Base-by-base conservation (phyloP, 371 early-diverging fungal species). In the Actinomucor elegans region DNA sequence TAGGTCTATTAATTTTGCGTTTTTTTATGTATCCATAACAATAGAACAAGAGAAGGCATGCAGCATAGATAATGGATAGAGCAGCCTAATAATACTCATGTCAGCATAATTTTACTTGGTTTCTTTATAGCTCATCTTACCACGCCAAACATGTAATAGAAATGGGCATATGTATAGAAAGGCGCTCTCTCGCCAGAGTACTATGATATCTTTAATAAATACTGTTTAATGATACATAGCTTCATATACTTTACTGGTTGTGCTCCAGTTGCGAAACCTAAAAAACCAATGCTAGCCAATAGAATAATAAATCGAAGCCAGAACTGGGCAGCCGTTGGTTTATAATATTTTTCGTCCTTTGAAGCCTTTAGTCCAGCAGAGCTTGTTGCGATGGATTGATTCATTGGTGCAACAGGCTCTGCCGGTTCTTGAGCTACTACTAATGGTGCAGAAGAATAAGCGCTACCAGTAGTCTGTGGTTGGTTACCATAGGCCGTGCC, bases 221-320 rank as follows among this genome's bases (percentile, higher is more conserved):
- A 43, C 0, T 2, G 12, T 9, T 7, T 20, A 20, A 41, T 40
- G 7, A 36, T 11, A 41, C 11, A 27, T 27, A 49, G 21, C 8
- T 14, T 24, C n/a, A n/a, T n/a, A n/a, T 5, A 47, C 48, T 58
- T 72, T 71, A 78, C 79, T 4, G 79, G 73, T 6, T 53, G 52
- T 4, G 79, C 79, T 29, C 79, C 75, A 17, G 72, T 75, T 23
- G 73, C 71, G 57, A 78, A 78, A 2, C 79, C 79, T 32, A 78
- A 49, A 50, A 65, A 61, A 15, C 79, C 79, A 41, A 78, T 45
- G 21, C 61, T 51, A 2, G 68, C 55, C 9, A 75, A 43, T 10
- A 78, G 46, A 23, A 64, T 61, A 5, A 73, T 45, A 35, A 71
- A 50, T n/a, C 73, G 69, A 3, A 71, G 35, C 27, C 62, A 55